These are phyloP conservation scores for Zelopaecilomyces penicillatus DNA, from an alignment of 2,329 filamentous ascomycete species.

Conservation along the genomic window DNA sequence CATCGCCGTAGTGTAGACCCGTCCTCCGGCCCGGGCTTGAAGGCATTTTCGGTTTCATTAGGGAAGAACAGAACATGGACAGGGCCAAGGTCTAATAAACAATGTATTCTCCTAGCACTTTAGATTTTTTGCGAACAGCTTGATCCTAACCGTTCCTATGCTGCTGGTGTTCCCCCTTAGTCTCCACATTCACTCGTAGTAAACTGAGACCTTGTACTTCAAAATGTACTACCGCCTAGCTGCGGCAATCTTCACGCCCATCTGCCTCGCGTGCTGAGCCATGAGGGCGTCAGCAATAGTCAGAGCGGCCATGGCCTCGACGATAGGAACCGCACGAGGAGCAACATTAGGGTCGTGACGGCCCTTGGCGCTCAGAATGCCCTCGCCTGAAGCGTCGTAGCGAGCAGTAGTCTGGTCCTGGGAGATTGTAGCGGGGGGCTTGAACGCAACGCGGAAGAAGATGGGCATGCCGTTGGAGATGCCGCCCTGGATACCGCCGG, in stretches of 20 bases:
- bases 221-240: constrained; percentile 11
- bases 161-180: constrained; percentile 13
- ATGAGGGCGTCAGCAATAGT: constrained; percentile 82
- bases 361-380: constrained; percentile 81
- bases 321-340: constrained; percentile 76
- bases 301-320: constrained; percentile 85
- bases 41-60: constrained; percentile 15
- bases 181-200: constrained; percentile 13
- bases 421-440: constrained; percentile 87
- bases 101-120: constrained; percentile 14
- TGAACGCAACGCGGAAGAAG: constrained; percentile 93
- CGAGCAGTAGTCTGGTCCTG: constrained; percentile 77
- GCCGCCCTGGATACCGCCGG: constrained; percentile 87
- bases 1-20: constrained; percentile 12
- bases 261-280: constrained; percentile 60
- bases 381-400: constrained; percentile 63
- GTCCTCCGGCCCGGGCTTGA: constrained; percentile 12
- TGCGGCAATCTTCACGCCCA: constrained; percentile 14
- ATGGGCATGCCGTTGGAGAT: constrained; percentile 90
- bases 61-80: constrained; percentile 14
- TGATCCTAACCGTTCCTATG: constrained; percentile 14
- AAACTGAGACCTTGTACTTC: constrained; percentile 12
- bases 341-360: constrained; percentile 92
- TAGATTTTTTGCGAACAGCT: constrained; percentile 13
- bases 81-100: constrained; percentile 15